A percentile compares a stretch with the other conserved stretches of the same genome.
phyloP scores from a whole-genome alignment of 768 basidiomycete species.

The Amanita jacksonii region DNA sequence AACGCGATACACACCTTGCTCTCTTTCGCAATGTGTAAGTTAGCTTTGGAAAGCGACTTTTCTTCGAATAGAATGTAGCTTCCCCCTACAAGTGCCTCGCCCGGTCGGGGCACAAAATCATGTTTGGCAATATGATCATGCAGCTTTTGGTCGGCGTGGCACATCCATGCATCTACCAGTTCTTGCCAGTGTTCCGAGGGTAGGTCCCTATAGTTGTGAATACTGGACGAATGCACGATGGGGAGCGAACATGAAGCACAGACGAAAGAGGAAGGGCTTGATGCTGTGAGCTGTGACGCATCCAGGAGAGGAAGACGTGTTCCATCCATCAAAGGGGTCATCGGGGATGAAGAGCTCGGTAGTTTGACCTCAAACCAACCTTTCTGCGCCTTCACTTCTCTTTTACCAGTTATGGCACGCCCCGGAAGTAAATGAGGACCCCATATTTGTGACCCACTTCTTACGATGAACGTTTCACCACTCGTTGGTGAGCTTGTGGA shows the following conservation, averaged over 20 bases:
- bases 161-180: slow-evolving; percentile 97
- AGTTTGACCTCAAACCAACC: slow-evolving; percentile 71
- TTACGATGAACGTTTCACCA: slow-evolving; percentile 54
- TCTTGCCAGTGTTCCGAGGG: slow-evolving; percentile 98
- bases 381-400: slow-evolving; percentile 45
- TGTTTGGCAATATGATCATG: slow-evolving; percentile 57
- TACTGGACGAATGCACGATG: slow-evolving; percentile 46
- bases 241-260: slow-evolving; percentile 78
- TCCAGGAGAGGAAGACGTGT: slow-evolving; percentile 47
- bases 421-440: slow-evolving; percentile 48
- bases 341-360: slow-evolving; percentile 21
- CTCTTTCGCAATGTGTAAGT: slow-evolving; percentile 36
- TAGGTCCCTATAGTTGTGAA: slow-evolving; percentile 64
- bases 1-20: slow-evolving; percentile 44
- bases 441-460: slow-evolving; percentile 48
- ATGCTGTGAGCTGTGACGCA: slow-evolving; percentile 48
- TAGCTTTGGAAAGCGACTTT: slow-evolving; percentile 40
- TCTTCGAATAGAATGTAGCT: slow-evolving; percentile 80
- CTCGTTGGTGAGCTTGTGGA: slow-evolving; percentile 27
- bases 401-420: slow-evolving; percentile 48
- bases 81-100: slow-evolving; percentile 79
- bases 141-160: slow-evolving; percentile 82
- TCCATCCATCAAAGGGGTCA: slow-evolving; percentile 19
- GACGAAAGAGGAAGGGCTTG: slow-evolving; percentile 55
- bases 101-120: slow-evolving; percentile 71